These are phyloP conservation scores for Chrysoporthe puriensis DNA, from an alignment of 2,329 filamentous ascomycete genomes.

Conservation along the genomic window DNA sequence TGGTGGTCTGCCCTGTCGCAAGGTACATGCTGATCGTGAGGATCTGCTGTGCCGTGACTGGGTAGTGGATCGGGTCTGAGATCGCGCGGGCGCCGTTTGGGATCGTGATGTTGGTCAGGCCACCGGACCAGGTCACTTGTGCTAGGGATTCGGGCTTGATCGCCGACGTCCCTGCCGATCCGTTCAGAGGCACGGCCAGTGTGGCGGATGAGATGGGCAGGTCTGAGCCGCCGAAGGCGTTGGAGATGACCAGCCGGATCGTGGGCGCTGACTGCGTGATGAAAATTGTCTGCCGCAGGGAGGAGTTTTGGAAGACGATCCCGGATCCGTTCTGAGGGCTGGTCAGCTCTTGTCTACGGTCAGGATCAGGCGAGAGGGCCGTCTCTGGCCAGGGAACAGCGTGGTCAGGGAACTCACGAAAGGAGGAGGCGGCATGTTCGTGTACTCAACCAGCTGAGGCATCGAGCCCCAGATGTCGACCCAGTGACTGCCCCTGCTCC, in stretches of 20 bases:
- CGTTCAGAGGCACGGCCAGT: conserved; percentile 56
- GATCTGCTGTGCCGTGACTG: conserved; percentile 50
- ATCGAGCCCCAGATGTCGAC: conserved; percentile 65
- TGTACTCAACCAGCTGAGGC: conserved; percentile 64
- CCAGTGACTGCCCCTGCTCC: conserved; percentile 51
- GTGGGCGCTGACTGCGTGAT: conserved; percentile 55
- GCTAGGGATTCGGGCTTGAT: conserved; percentile 53
- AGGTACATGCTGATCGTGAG: conserved; percentile 63
- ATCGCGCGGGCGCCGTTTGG: conserved; percentile 60
- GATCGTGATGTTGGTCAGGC: conserved; percentile 48
- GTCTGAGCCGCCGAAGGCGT: conserved; percentile 61
- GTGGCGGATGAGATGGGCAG: conserved; percentile 61
- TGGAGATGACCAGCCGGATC: conserved; percentile 63
- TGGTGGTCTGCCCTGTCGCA: conserved; percentile 55
- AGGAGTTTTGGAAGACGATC: conserved; percentile 59
- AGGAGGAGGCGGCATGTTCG: conserved; percentile 59
- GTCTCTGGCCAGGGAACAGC: not conserved
- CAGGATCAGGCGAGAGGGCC: not conserved
- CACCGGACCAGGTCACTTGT: conserved; percentile 59
- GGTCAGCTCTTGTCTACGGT: conserved; percentile 25
- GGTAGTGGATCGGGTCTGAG: conserved; percentile 61
- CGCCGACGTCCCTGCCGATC: conserved; percentile 50
- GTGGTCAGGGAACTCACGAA: conserved; percentile 47
- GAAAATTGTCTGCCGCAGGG: conserved; percentile 64
- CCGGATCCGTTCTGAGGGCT: conserved; percentile 51